phyloP scores from a whole-genome alignment of 768 basidiomycete species.

The Boletus pseudopeckii region DNA sequence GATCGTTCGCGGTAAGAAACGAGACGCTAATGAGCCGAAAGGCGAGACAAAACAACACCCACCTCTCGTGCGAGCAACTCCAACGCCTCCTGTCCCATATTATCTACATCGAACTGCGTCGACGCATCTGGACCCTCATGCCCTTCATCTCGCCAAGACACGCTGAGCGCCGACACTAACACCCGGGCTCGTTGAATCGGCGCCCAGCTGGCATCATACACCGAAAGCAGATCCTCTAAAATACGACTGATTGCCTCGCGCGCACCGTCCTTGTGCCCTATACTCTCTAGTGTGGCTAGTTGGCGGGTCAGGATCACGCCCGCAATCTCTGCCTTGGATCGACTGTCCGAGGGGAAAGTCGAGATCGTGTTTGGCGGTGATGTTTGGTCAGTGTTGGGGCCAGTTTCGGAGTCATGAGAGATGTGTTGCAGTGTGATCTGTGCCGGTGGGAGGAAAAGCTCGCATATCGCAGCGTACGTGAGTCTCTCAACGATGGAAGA shows the following conservation, averaged over 20 bases:
- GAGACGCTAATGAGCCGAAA: neutral
- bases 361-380: neutral
- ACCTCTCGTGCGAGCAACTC: constrained; percentile 43
- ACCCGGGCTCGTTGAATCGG: constrained; percentile 60
- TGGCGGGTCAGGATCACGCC: constrained; percentile 66
- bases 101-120: constrained; percentile 28
- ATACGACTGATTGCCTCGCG: constrained; percentile 39
- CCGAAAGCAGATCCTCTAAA: constrained; percentile 44
- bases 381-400: neutral
- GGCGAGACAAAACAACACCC: constrained; percentile 13
- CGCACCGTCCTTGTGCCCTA: constrained; percentile 57
- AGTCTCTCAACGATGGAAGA: constrained; percentile 58
- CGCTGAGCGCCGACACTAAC: constrained; percentile 52
- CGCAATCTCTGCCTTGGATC: constrained; percentile 27
- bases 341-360: constrained; percentile 16
- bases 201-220: constrained; percentile 47
- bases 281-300: constrained; percentile 49
- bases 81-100: constrained; percentile 42
- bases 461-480: constrained; percentile 64
- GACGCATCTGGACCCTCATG: constrained; percentile 23
- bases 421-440: constrained; percentile 45
- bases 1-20: neutral
- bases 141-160: constrained; percentile 29
- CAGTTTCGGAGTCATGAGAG: neutral
- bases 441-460: constrained; percentile 52